These are phyloP conservation scores for Abelmoschus esculentus DNA, from an alignment of 345 rosid genomes.

Conservation along the genomic window DNA sequence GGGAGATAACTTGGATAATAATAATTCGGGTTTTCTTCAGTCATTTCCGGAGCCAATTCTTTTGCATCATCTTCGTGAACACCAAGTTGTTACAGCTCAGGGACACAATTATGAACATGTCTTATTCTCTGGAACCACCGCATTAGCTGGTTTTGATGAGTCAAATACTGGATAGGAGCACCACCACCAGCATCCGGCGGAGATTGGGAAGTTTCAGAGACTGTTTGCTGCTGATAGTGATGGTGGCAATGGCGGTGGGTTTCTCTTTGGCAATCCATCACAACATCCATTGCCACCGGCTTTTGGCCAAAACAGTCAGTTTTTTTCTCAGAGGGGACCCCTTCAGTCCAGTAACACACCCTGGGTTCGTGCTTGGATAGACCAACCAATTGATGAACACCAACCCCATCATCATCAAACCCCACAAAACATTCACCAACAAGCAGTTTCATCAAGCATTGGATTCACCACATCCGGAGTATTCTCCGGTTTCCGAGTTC, in stretches of 20 bases:
- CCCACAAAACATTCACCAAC: constrained; percentile 26
- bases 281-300: constrained; percentile 37
- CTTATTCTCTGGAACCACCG: constrained; percentile 41
- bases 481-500: constrained; percentile 68
- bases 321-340: constrained; percentile 88
- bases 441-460: constrained; percentile 36
- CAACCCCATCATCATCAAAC: constrained; percentile 34
- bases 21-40: constrained; percentile 46
- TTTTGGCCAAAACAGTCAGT: constrained; percentile 57
- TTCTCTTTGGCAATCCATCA: constrained; percentile 42
- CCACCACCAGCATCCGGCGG: constrained; percentile 48
- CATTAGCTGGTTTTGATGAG: constrained; percentile 32
- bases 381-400: constrained; percentile 44
- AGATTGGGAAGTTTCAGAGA: constrained; percentile 52
- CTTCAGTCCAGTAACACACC: constrained; percentile 98
- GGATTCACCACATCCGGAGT: constrained; percentile 49
- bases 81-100: constrained; percentile 13
- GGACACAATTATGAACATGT: constrained; percentile 34
- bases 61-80: constrained; percentile 28
- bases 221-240: constrained; percentile 28
- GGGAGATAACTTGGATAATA: constrained; percentile 22
- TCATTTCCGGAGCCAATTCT: constrained; percentile 60
- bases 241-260: constrained; percentile 24
- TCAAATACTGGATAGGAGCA: constrained; percentile 49
- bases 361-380: constrained; percentile 71